These are phyloP conservation scores for Phytophthora melonis DNA, from an alignment of 352 stramenopile species.

Conservation along the genomic window DNA sequence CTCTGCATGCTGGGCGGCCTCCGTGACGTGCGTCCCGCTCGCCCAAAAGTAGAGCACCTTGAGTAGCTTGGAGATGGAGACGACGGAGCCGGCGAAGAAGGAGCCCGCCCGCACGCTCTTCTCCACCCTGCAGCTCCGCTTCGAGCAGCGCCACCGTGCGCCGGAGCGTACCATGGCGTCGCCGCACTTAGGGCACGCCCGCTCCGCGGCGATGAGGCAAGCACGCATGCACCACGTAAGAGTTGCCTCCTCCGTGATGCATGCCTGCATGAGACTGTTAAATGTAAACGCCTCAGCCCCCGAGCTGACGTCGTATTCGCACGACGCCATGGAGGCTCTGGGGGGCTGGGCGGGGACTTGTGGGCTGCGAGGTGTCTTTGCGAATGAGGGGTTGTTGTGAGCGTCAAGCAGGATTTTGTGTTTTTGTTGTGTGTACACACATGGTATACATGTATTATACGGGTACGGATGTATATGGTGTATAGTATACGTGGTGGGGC, in stretches of 20 bases:
- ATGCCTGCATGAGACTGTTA: neutral
- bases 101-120: neutral
- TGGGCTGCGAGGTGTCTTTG: too few relatives aligned
- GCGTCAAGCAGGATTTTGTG: too few relatives aligned
- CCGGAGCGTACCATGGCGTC: neutral
- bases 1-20: neutral
- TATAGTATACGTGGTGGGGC: too few relatives aligned
- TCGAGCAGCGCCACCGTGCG: constrained; percentile 17
- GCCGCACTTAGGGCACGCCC: neutral
- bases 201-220: neutral
- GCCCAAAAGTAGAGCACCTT: neutral
- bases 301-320: too few relatives aligned
- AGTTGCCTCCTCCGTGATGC: neutral
- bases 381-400: too few relatives aligned
- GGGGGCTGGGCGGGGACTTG: too few relatives aligned
- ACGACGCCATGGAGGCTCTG: too few relatives aligned
- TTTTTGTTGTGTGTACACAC: too few relatives aligned
- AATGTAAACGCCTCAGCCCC: neutral
- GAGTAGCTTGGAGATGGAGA: neutral
- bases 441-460: too few relatives aligned
- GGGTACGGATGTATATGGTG: too few relatives aligned
- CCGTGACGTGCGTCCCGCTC: neutral
- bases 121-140: constrained; percentile 28
- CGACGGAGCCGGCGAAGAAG: neutral
- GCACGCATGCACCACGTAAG: neutral